These are phyloP conservation scores for Endocalyx cinctus DNA, from an alignment of 2,329 filamentous ascomycete genomes.

Conservation along the genomic window DNA sequence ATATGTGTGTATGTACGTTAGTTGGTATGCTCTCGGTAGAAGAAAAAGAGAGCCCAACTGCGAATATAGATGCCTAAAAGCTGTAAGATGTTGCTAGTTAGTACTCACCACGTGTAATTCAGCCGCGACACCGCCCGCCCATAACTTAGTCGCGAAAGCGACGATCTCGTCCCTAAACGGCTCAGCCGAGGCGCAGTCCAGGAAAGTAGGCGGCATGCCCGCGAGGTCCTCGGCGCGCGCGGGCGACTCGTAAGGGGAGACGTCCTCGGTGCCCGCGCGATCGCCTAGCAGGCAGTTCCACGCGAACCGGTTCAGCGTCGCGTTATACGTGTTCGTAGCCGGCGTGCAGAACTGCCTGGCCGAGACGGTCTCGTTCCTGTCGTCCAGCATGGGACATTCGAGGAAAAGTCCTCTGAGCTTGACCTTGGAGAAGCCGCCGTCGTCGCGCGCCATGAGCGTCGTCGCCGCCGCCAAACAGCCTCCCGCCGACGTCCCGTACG, in stretches of 20 bases:
- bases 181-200: slow-evolving; percentile 31
- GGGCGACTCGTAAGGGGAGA: slow-evolving; percentile 27
- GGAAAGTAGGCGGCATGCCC: slow-evolving; percentile 26
- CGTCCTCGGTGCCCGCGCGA: slow-evolving; percentile 20
- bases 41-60: no score
- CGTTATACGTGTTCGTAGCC: slow-evolving; percentile 27
- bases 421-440: slow-evolving; percentile 24
- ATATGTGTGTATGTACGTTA: no score
- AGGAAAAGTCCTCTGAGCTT: slow-evolving; percentile 34
- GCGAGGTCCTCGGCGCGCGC: slow-evolving; percentile 23
- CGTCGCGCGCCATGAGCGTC: slow-evolving; percentile 42
- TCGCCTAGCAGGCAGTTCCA: slow-evolving; percentile 28
- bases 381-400: slow-evolving; percentile 38
- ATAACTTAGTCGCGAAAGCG: slow-evolving; percentile 28
- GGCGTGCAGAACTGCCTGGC: slow-evolving; percentile 25
- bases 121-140: slow-evolving; percentile 25
- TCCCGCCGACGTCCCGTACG: slow-evolving; percentile 53
- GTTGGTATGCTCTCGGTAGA: no score
- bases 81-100: no score
- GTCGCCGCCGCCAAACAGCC: slow-evolving; percentile 52
- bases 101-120: slow-evolving; percentile 34
- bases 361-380: slow-evolving; percentile 27
- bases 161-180: slow-evolving; percentile 30
- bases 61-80: no score
- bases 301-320: slow-evolving; percentile 22